These are phyloP conservation scores for Beta vulgaris DNA, from an alignment of 148 eudicot genomes.

Conservation along the genomic window DNA sequence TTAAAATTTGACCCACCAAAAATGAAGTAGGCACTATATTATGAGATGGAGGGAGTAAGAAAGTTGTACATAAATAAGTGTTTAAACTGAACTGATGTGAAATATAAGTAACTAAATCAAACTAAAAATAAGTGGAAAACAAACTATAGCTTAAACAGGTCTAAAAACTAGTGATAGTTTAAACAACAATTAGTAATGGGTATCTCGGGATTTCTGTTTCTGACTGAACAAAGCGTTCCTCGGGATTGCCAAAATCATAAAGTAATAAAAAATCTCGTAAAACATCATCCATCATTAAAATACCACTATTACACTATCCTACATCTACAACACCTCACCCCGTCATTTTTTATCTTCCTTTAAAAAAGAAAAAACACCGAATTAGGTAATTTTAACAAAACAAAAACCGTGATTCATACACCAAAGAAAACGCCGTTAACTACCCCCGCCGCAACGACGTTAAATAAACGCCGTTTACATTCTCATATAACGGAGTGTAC, in stretches of 20 bases:
- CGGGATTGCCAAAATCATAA: slow-evolving; percentile 55
- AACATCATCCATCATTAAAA: too few species aligned
- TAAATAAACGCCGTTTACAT: slow-evolving; percentile 24
- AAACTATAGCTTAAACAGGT: too few species aligned
- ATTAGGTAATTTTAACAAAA: background rate
- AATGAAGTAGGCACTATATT: too few species aligned
- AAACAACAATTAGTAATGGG: background rate
- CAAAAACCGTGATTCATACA: background rate
- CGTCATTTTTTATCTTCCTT: background rate
- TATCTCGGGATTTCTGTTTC: background rate
- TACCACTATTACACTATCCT: too few species aligned
- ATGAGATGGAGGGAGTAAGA: too few species aligned
- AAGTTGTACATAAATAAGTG: too few species aligned
- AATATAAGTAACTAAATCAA: too few species aligned
- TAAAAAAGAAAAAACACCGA: background rate
- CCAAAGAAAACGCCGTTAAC: slow-evolving; percentile 41
- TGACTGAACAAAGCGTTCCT: slow-evolving; percentile 19
- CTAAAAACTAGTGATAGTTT: too few species aligned
- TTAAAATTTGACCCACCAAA: too few species aligned
- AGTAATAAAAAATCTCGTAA: slow-evolving; percentile 7
- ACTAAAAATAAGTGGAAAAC: background rate
- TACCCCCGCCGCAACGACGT: slow-evolving; percentile 33
- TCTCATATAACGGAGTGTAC: slow-evolving; percentile 16
- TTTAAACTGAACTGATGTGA: too few species aligned
- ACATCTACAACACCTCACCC: background rate